Evolutionary conservation across 1,284 basidiomycete genomes (phyloP), one percentile per base, ranked within the genome.

Genomic region (Cystobasidium pallidum): DNA sequence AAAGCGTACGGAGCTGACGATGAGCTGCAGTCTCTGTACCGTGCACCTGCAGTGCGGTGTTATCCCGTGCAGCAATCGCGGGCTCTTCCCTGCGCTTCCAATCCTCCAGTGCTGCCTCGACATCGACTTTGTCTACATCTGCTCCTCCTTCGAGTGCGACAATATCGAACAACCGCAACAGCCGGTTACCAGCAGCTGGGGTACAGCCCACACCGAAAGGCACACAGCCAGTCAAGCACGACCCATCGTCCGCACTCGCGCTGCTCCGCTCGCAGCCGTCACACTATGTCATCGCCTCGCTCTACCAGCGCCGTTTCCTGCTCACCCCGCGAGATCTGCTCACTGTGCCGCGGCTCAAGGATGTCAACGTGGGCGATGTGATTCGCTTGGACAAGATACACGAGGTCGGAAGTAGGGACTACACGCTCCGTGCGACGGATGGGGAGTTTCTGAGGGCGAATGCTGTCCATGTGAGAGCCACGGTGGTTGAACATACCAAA

Each of bases 401-500:
- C 80, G 95, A 99, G 82, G 86, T 98, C 66, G 95, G 95, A 73
- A 93, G 92, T 58, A 88, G 94, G 76, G 93, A 97, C 80, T 98
- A 90, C 83, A 94, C 93, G n/a, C 85, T 89, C 70, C 91, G 91
- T 70, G 89, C 78, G 54, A 64, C 49, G 13, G 36, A 45, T 39
- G 41, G 55, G 15, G 21, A 64, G 34, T 51, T 59, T 3, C 2
- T 67, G 6, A 85, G 87, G 1, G 78, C 85, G 19, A 83, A 84
- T 58, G 82, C 86, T 55, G 88, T 96, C 74, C 84, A 85, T 73
- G 89, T 94, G 51, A 85, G 89, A 75, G 89, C 93, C 24, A 95
- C 93, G 19, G 93, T 99, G 15, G 83, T 98, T 57, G 95, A 99
- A 82, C 94, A 99, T 80, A 98, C 95, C 43, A 96, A 94, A 82